A percentile compares a stretch with the other conserved stretches of the same genome.
phyloP scores from a whole-genome alignment of 495 filamentous ascomycete species.

The Daldinia childiae region DNA sequence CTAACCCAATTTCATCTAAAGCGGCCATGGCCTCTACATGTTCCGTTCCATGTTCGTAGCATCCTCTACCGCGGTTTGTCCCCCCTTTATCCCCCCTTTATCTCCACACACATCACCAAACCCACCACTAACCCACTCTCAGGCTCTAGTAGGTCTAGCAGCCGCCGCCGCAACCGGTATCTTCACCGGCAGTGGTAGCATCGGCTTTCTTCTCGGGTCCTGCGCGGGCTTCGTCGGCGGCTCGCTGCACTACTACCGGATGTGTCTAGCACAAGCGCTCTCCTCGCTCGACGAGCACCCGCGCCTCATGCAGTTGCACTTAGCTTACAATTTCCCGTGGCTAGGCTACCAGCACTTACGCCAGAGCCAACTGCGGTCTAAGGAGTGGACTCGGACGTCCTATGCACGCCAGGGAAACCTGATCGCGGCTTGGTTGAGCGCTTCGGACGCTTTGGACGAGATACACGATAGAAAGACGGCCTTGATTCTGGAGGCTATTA shows the following conservation, averaged over 20 bases:
- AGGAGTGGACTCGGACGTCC: slow-evolving; percentile 12
- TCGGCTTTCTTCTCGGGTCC: slow-evolving; percentile 29
- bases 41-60: slow-evolving; percentile 38
- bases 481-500: slow-evolving; percentile 21
- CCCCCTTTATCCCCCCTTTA: background rate
- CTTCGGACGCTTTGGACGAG: slow-evolving; percentile 27
- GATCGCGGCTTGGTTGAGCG: slow-evolving; percentile 36
- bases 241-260: slow-evolving; percentile 33
- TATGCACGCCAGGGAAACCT: slow-evolving; percentile 33
- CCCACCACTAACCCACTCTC: background rate
- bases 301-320: slow-evolving; percentile 33
- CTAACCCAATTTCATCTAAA: slow-evolving; percentile 10
- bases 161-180: slow-evolving; percentile 25
- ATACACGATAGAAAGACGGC: slow-evolving; percentile 35
- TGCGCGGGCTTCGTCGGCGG: slow-evolving; percentile 31
- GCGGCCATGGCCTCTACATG: slow-evolving; percentile 36
- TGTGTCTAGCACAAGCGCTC: slow-evolving; percentile 26
- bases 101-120: background rate
- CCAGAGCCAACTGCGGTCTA: slow-evolving; percentile 13
- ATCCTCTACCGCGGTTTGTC: slow-evolving; percentile 27
- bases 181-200: slow-evolving; percentile 25
- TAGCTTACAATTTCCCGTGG: slow-evolving; percentile 39
- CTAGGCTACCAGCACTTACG: slow-evolving; percentile 28
- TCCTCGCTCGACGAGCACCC: slow-evolving; percentile 34
- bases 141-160: slow-evolving; percentile 35